Evolutionary conservation across 768 basidiomycete genomes (phyloP), one percentile per base, ranked within the genome.

Genomic region (Saitozyma podzolica): DNA sequence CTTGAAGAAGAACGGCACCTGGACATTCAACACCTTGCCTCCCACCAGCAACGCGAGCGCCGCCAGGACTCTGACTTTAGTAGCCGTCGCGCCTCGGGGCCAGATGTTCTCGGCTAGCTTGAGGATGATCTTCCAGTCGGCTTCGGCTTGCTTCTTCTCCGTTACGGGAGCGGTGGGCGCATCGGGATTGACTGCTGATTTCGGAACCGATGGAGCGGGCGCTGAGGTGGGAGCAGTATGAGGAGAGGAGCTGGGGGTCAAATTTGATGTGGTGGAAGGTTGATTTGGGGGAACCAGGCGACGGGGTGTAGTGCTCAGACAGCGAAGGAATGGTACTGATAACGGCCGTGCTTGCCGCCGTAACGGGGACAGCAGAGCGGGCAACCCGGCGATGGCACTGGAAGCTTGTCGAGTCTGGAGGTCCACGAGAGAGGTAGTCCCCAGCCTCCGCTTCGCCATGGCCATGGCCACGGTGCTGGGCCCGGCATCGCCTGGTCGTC

Each of bases 1-100:
- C 80, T 97, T 98, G 85, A 99, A 99, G 64, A 98, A 82, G 68
- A 91, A 85, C 0, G 96, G 96, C n/a, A 99, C 94, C 84, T 98
- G 95, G 0, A 99, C 96, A 76, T 97, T 99, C 60, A 97, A 81
- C 56, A 93, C 91, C 85, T 99, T 99, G 56, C 91, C 92, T 14
- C 84, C 82, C 50, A 97, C 83, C 50, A 97, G 82, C 64, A 98
- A 80, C 0, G 82, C 85, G 55, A 99, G 85, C 0, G 95, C 96
- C 2, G 90, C 80, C 0, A 96, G 65, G 17, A 99, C 94, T 3
- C 92, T 86, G 53, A 84, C 81, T 55, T 92, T 87, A 11, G 92
- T 91, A 53, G 83, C 86, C 86, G 88, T 89, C 72, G 94, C 74
- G 8, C 79, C 76, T 57, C 80, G 80, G 1, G 96, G 95, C 96